Evolutionary conservation across 352 stramenopile genomes (phyloP).

Genomic region (Thalassiosira ordinaria): DNA sequence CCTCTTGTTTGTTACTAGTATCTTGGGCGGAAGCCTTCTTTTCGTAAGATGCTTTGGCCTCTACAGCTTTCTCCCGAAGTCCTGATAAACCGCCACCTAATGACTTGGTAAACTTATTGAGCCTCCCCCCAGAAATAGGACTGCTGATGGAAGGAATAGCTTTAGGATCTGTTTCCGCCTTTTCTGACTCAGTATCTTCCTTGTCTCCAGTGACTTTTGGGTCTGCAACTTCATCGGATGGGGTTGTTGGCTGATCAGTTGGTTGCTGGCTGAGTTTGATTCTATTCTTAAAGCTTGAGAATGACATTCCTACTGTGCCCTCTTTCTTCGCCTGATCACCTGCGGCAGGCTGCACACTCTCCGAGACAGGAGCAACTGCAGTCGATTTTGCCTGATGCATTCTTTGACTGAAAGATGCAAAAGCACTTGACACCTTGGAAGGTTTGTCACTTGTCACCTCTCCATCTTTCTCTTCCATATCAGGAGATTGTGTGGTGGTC

Average conservation of each 20-base stretch:
- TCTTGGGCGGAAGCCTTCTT: conserved; percentile 7
- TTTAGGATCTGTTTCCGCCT: neutral
- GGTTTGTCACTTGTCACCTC: conserved; percentile 8
- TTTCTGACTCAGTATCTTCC: neutral
- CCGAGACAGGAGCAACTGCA: neutral
- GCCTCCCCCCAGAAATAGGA: neutral
- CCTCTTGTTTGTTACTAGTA: too few relatives aligned
- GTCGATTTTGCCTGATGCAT: neutral
- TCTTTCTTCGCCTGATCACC: conserved; percentile 9
- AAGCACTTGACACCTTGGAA: conserved; percentile 2
- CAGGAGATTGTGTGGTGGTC: neutral
- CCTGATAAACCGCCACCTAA: conserved; percentile 26
- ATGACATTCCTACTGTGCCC: conserved; percentile 6
- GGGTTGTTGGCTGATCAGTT: conserved; percentile 7
- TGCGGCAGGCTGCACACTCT: neutral
- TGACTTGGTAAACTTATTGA: conserved; percentile 37
- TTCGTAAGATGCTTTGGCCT: conserved; percentile 9
- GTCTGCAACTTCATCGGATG: conserved; percentile 5
- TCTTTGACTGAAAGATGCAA: conserved; percentile 8
- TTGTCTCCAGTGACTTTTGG: neutral
- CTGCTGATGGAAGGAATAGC: too few relatives aligned
- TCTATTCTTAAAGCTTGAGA: conserved; percentile 42
- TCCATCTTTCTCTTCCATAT: neutral
- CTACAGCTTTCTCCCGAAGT: neutral
- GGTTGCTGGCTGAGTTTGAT: conserved; percentile 36